Percentiles rank a stretch among this genome's conserved stretches.
Evolutionary conservation across 805 yeast species (phyloP).

Genomic region (Ogataea neopini): DNA sequence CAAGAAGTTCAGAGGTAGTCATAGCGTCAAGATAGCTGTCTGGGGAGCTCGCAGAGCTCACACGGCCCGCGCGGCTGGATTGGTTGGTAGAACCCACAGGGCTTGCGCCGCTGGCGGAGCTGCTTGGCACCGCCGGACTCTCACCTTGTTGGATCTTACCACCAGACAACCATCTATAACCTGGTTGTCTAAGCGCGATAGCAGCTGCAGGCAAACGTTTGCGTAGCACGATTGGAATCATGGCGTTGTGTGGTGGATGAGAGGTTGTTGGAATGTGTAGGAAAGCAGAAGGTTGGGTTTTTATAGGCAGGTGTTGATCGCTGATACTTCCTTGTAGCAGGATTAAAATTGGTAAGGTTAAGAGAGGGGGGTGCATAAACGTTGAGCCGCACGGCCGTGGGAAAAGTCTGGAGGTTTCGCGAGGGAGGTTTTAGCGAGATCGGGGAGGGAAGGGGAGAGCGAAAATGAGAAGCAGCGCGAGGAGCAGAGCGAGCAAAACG

Average conservation of each 20-base stretch:
- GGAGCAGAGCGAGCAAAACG: not conserved
- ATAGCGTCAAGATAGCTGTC: constrained; percentile 51
- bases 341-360: constrained; percentile 4
- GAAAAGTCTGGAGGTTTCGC: no score
- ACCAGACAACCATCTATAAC: no score
- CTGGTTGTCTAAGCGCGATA: not conserved
- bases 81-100: not conserved
- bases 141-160: no score
- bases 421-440: constrained; percentile 4
- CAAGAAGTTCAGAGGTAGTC: constrained; percentile 55
- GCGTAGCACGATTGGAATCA: not conserved
- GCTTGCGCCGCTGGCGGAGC: not conserved
- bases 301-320: not conserved
- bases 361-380: not conserved
- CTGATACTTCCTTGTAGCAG: not conserved
- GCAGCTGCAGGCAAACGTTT: not conserved
- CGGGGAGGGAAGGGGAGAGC: not conserved
- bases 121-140: no score
- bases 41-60: not conserved
- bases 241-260: not conserved
- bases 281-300: not conserved
- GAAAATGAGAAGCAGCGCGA: not conserved
- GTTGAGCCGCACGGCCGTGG: constrained; percentile 5
- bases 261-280: not conserved
- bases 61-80: not conserved